Percentiles rank a stretch among this genome's conserved stretches.
Evolutionary conservation across 768 basidiomycete genomes (phyloP).

Genomic region (Calocera cornea): DNA sequence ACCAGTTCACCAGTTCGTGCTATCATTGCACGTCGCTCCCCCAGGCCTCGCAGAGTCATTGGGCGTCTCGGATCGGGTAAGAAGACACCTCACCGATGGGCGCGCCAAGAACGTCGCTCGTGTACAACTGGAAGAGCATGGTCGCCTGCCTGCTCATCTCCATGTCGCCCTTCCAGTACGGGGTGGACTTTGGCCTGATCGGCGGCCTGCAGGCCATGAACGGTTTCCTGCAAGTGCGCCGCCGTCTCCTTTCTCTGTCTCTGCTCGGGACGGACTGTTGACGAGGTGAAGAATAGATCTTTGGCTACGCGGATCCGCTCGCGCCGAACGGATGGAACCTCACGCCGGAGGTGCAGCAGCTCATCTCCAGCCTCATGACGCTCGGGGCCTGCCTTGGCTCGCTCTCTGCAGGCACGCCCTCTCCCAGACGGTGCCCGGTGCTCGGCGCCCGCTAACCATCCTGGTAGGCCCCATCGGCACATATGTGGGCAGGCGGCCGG

Average conservation of each 20-base stretch:
- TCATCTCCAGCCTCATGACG: neutral
- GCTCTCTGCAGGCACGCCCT: neutral
- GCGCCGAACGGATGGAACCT: conserved; percentile 1
- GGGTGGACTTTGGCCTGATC: conserved; percentile 1
- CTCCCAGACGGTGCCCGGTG: too few relatives aligned
- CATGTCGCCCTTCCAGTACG: conserved; percentile 3
- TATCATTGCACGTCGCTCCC: too few relatives aligned
- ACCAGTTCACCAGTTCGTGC: neutral
- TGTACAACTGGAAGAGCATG: conserved; percentile 1
- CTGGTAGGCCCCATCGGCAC: neutral
- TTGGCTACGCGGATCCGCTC: neutral
- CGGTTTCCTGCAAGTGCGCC: neutral
- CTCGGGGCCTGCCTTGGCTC: neutral
- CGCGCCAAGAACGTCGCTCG: neutral
- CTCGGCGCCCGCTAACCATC: too few relatives aligned
- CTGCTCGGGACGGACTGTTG: neutral
- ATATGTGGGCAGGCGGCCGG: neutral
- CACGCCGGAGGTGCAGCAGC: neutral
- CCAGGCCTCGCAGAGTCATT: too few relatives aligned
- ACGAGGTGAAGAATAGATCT: neutral
- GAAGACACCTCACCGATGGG: neutral
- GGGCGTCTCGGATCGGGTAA: neutral
- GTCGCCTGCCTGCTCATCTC: neutral
- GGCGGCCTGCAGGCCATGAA: neutral
- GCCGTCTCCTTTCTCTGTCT: neutral